Evolutionary conservation across 1,139 yeast genomes (phyloP).

Genomic region (Yamadazyma sp.): DNA sequence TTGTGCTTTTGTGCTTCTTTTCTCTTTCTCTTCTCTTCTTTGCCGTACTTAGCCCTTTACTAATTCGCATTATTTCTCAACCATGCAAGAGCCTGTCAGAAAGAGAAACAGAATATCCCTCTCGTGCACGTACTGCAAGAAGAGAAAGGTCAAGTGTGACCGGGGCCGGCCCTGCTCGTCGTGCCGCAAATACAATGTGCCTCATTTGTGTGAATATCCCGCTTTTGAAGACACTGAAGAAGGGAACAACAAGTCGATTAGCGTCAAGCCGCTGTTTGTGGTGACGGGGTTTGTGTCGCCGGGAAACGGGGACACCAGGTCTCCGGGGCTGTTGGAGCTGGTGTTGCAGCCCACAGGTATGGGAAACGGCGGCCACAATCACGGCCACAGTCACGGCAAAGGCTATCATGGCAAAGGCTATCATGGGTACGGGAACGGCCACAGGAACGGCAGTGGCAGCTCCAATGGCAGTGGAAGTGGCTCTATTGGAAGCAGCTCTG

Average conservation of each 20-base stretch:
- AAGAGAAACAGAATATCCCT: slow-evolving; percentile 35
- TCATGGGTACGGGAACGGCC: too few relatives aligned
- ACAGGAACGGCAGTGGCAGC: background rate
- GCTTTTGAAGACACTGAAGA: slow-evolving; percentile 11
- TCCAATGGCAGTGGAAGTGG: too few relatives aligned
- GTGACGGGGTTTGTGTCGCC: slow-evolving; percentile 4
- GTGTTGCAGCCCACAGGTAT: background rate
- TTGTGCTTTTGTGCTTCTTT: too few relatives aligned
- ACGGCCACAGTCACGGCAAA: background rate
- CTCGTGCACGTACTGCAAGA: slow-evolving; percentile 43
- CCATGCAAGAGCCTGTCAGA: background rate
- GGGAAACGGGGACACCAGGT: background rate
- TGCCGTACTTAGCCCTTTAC: too few relatives aligned
- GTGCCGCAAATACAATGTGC: slow-evolving; percentile 36
- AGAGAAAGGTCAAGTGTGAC: slow-evolving; percentile 45
- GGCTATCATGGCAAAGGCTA: background rate
- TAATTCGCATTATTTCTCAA: too few relatives aligned
- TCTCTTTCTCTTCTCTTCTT: too few relatives aligned
- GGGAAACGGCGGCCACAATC: background rate
- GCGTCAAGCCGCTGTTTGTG: slow-evolving; percentile 15
- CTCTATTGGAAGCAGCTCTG: too few relatives aligned
- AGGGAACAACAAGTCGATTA: background rate
- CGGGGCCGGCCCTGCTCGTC: slow-evolving; percentile 41
- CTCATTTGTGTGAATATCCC: slow-evolving; percentile 33
- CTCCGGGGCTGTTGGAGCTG: background rate